A percentile compares a stretch with the other conserved stretches of the same genome.
phyloP scores from a whole-genome alignment of 2,329 filamentous ascomycete species.

The Alternaria tenuissima region DNA sequence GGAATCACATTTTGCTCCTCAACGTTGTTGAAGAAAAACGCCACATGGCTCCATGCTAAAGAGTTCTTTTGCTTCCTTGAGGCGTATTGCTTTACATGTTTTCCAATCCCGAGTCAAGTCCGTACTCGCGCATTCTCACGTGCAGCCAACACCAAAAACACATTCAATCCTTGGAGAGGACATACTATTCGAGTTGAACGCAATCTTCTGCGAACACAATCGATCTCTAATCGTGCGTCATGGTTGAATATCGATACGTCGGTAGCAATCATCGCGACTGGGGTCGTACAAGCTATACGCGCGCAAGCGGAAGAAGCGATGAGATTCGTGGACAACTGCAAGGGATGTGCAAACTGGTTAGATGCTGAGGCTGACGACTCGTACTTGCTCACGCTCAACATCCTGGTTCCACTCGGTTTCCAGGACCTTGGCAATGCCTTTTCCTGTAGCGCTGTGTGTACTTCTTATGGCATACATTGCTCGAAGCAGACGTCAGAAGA shows the following conservation, averaged over 20 bases:
- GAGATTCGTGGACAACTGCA: not conserved
- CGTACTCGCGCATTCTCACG: not conserved
- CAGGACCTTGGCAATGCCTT: not conserved
- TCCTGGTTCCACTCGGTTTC: not conserved
- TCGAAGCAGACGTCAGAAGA: not conserved
- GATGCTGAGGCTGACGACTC: not conserved
- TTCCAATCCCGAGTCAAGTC: not conserved
- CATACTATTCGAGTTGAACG: not conserved
- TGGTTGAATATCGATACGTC: not conserved
- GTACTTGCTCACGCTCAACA: not conserved
- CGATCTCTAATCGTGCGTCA: not conserved
- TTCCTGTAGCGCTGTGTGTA: not conserved
- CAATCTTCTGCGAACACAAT: not conserved
- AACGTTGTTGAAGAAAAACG: not conserved
- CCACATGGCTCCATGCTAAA: not conserved
- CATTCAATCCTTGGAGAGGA: not conserved
- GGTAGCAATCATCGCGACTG: not conserved
- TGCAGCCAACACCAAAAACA: not conserved
- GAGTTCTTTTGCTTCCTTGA: not conserved
- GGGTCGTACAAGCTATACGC: not conserved
- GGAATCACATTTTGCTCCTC: not conserved
- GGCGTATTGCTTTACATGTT: not conserved
- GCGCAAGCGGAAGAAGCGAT: not conserved
- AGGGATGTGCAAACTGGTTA: slow-evolving; percentile 1
- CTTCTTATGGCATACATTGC: not conserved